A percentile compares a stretch with the other conserved stretches of the same genome.
These are phyloP conservation scores for Pouteria glomerata DNA, from an alignment of 148 eudicot species.

Conservation along the genomic window DNA sequence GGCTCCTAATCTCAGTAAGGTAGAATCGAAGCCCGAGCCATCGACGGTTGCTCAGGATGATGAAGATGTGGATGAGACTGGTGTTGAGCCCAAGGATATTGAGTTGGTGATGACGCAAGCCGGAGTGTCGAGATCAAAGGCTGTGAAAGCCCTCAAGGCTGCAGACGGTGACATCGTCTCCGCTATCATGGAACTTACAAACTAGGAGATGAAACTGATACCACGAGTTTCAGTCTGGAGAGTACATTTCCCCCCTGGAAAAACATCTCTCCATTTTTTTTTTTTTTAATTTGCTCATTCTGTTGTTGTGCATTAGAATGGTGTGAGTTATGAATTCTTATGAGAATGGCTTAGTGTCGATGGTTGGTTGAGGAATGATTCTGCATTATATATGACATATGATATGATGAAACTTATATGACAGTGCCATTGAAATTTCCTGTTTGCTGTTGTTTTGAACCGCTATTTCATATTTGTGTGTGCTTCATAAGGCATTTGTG, in stretches of 20 bases:
- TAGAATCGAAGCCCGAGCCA: conserved; percentile 54
- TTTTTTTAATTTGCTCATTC: background rate
- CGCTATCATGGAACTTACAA: conserved; percentile 88
- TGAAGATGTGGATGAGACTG: conserved; percentile 69
- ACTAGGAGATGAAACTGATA: conserved; percentile 14
- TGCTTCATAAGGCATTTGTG: too few relatives aligned
- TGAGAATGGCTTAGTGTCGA: too few relatives aligned
- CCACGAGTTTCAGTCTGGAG: background rate
- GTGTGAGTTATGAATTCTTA: too few relatives aligned
- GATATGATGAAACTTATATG: too few relatives aligned
- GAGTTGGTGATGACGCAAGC: conserved; percentile 89
- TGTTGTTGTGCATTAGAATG: too few relatives aligned
- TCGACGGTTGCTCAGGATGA: conserved; percentile 61
- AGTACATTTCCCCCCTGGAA: too few relatives aligned
- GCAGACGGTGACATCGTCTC: conserved; percentile 76
- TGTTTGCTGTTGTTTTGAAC: too few relatives aligned
- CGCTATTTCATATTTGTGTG: too few relatives aligned
- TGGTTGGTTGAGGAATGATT: too few relatives aligned
- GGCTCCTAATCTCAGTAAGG: conserved; percentile 64
- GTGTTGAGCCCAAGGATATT: conserved; percentile 78
- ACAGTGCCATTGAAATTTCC: too few relatives aligned
- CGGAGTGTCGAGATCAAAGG: conserved; percentile 64
- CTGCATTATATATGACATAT: too few relatives aligned
- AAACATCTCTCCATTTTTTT: too few relatives aligned
- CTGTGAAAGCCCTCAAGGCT: conserved; percentile 72